Percentiles rank a stretch among this genome's conserved stretches.
Conservation (phyloP, 2,329 filamentous ascomycete genomes). For the Microsporum canis region DNA sequence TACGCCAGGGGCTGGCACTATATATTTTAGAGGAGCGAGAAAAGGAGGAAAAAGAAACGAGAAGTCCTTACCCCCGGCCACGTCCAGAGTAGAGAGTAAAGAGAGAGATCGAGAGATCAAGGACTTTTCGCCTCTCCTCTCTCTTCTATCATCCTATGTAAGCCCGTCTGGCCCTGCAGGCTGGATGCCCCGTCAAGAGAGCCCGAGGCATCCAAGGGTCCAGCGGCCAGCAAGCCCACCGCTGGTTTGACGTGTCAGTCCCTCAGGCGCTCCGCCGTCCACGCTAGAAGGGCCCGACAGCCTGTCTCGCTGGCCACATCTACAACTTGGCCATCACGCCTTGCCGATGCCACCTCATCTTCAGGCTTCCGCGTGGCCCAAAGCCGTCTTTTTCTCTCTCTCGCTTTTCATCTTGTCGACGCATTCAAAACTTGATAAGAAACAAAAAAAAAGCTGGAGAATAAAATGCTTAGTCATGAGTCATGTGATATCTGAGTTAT, state of each 20-base stretch:
- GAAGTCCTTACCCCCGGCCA: too few relatives aligned
- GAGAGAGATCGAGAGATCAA: background rate
- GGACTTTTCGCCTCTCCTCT: background rate
- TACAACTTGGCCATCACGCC: background rate
- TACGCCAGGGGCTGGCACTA: too few relatives aligned
- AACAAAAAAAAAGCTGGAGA: too few relatives aligned
- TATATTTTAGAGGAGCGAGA: too few relatives aligned
- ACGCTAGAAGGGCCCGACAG: background rate
- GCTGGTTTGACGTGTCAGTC: conserved; percentile 5
- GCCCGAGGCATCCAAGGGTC: background rate
- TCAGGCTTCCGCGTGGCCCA: background rate
- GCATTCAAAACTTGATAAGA: too few relatives aligned
- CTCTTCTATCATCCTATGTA: background rate
- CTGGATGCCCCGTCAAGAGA: background rate
- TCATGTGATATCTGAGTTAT: too few relatives aligned
- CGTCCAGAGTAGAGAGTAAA: background rate
- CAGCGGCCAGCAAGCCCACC: conserved; percentile 2
- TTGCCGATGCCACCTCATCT: background rate
- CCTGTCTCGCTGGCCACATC: background rate
- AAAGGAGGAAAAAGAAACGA: too few relatives aligned
- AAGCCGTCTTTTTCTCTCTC: background rate
- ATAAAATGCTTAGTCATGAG: too few relatives aligned
- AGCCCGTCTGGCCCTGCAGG: background rate
- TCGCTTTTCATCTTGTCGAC: too few relatives aligned
- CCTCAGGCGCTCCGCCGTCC: background rate